Conservation (phyloP, 2,329 filamentous ascomycete species). For the Fusarium mangiferae region DNA sequence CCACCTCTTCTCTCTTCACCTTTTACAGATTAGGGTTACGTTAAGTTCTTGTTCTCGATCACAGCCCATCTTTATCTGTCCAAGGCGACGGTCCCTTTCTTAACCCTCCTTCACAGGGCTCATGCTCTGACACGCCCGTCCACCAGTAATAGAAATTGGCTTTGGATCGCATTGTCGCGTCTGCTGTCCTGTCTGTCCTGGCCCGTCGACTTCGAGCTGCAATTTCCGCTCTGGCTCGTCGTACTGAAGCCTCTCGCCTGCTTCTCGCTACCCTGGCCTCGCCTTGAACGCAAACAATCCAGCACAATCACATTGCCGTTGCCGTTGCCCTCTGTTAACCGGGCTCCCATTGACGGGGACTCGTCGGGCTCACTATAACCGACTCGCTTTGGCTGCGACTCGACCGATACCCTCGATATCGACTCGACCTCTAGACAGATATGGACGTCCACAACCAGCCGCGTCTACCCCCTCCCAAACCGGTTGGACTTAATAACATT, state of each 20-base stretch:
- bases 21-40: conserved; percentile 9
- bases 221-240: conserved; percentile 8
- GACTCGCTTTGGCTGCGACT: conserved; percentile 8
- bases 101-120: conserved; percentile 12
- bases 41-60: conserved; percentile 5
- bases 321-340: not conserved
- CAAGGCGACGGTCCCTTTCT: not conserved
- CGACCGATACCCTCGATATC: conserved; percentile 24
- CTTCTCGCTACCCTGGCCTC: conserved; percentile 5
- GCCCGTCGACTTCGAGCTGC: not conserved
- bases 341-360: conserved; percentile 12
- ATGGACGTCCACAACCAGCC: conserved; percentile 46
- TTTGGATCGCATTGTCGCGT: conserved; percentile 18
- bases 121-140: conserved; percentile 33
- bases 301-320: not conserved
- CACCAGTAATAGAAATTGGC: not conserved
- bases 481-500: conserved; percentile 53
- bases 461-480: conserved; percentile 46
- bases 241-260: conserved; percentile 15
- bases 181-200: not conserved
- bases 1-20: conserved; percentile 14
- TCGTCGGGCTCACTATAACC: conserved; percentile 10
- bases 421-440: conserved; percentile 16
- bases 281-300: conserved; percentile 11
- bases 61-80: not conserved